Base-by-base conservation (phyloP, 768 basidiomycete genomes). In the Naganishia antarctica region DNA sequence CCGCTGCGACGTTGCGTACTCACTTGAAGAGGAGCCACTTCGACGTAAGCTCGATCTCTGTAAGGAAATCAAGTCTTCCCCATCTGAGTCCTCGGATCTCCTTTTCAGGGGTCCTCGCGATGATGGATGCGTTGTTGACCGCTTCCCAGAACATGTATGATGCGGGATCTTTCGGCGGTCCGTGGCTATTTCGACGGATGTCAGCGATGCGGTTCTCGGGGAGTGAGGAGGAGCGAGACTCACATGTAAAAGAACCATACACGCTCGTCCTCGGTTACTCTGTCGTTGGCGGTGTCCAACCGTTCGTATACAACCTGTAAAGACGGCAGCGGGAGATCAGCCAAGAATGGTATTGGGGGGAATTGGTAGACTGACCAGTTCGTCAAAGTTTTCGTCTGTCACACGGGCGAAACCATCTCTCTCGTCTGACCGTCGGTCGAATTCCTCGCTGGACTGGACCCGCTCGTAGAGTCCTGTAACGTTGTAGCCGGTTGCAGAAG, bases 21-120 rank as follows among this genome's bases (percentile, higher is more conserved):
- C 74, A 91, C 91, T 84, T 83, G 89, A 90, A 92, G 50, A 93
- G 76, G 37, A 75, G 80, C 91, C 91, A 94, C 72, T 87, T 87
- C 1, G 90, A 90, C 63, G 90, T 92, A 63, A 91, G 76, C 60
- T 81, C 78, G 18, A 89, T 91, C 67, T 92, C 90, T 66, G 87
- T 86, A 68, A 91, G 79, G 76, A 91, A 94, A 79, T 93, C 90
- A 64, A 94, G 84, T 66, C 91, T 85, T 57, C 84, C 91, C 83
- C 87, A 93, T 63, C 83, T 85, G 9, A 57, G 21, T 23, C 34
- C 34, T 40, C 12, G 34, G 63, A 92, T 83, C 71, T 89, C 75
- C 3, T 84, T 85, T 18, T 89, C 77, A 73, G 87, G 88, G 34
- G 83, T 60, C 9, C 34, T 21, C 5, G 86, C 83, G 67, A 82